These are phyloP conservation scores for Solidago caesia DNA, from an alignment of 129 eudicot species.

Conservation along the genomic window DNA sequence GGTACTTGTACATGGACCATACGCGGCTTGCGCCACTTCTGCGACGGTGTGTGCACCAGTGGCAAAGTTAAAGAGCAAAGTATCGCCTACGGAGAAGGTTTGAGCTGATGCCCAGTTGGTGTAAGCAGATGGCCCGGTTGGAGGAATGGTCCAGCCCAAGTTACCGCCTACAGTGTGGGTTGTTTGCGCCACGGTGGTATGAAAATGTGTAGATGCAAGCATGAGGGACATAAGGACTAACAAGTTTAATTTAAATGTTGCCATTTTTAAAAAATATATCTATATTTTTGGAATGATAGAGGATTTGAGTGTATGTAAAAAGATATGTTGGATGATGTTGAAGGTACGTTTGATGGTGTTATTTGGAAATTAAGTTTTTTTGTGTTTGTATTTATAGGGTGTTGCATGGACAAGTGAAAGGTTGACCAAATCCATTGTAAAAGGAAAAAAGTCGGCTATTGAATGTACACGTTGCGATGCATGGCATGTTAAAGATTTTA, in stretches of 20 bases:
- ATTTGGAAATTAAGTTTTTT: no score
- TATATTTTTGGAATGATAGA: no score
- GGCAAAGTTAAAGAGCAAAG: constrained; percentile 38
- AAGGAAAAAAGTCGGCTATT: no score
- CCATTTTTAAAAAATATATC: neutral
- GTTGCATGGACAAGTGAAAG: no score
- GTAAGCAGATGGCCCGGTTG: constrained; percentile 32
- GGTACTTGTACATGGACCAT: constrained; percentile 44
- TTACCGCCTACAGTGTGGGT: constrained; percentile 41
- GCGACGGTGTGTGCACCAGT: constrained; percentile 43
- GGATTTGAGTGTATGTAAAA: neutral
- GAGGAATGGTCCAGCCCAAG: constrained; percentile 52
- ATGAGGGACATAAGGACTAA: constrained; percentile 8
- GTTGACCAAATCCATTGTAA: no score
- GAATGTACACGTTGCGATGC: no score
- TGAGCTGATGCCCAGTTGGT: constrained; percentile 48
- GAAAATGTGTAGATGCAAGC: constrained; percentile 16
- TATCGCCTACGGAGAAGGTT: constrained; percentile 55
- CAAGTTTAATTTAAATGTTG: neutral
- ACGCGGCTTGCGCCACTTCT: constrained; percentile 37
- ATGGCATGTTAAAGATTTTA: no score
- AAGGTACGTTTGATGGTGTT: no score
- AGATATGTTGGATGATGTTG: neutral
- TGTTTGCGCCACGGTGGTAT: constrained; percentile 16
- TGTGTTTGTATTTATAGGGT: no score